phyloP scores from a whole-genome alignment of 2,329 filamentous ascomycete genomes.

The Phyllosticta citriasiana region DNA sequence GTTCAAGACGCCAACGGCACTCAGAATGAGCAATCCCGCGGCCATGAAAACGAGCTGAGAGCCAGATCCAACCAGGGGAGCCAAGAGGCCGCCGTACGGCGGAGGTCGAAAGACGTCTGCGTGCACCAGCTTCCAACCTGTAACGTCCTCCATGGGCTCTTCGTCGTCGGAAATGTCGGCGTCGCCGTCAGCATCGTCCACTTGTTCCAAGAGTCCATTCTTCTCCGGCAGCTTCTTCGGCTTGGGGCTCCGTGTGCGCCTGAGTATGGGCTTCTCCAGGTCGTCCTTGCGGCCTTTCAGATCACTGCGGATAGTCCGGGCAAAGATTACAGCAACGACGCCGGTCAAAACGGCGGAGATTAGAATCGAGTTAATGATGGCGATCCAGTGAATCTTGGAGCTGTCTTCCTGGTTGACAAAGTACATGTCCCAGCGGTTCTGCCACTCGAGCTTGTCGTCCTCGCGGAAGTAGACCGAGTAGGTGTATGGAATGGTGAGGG shows the following conservation, averaged over 20 bases:
- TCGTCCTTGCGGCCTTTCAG: slow-evolving; percentile 61
- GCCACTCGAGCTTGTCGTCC: slow-evolving; percentile 71
- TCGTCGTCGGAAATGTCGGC: slow-evolving; percentile 56
- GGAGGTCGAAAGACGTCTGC: slow-evolving; percentile 80
- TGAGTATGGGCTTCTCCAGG: slow-evolving; percentile 51
- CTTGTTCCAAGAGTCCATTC: slow-evolving; percentile 48
- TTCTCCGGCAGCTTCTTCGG: slow-evolving; percentile 44
- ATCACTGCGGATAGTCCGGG: slow-evolving; percentile 67
- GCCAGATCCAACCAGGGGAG: slow-evolving; percentile 73
- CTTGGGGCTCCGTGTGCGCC: slow-evolving; percentile 38
- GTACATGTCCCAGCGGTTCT: slow-evolving; percentile 77
- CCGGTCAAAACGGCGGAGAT: slow-evolving; percentile 71
- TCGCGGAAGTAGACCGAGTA: slow-evolving; percentile 89
- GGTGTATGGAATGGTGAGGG: slow-evolving; percentile 67
- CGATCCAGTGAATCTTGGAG: slow-evolving; percentile 75
- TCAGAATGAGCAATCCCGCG: slow-evolving; percentile 59
- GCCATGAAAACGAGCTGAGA: slow-evolving; percentile 81
- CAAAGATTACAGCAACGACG: slow-evolving; percentile 70
- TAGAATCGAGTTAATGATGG: slow-evolving; percentile 76
- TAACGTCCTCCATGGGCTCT: slow-evolving; percentile 65
- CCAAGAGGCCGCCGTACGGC: slow-evolving; percentile 58
- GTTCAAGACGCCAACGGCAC: slow-evolving; percentile 68
- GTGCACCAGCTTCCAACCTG: slow-evolving; percentile 81
- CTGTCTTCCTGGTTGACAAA: slow-evolving; percentile 82
- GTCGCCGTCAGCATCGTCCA: slow-evolving; percentile 45